Base-by-base conservation (phyloP, 2,329 filamentous ascomycete genomes). In the Elsinoe arachidis region DNA sequence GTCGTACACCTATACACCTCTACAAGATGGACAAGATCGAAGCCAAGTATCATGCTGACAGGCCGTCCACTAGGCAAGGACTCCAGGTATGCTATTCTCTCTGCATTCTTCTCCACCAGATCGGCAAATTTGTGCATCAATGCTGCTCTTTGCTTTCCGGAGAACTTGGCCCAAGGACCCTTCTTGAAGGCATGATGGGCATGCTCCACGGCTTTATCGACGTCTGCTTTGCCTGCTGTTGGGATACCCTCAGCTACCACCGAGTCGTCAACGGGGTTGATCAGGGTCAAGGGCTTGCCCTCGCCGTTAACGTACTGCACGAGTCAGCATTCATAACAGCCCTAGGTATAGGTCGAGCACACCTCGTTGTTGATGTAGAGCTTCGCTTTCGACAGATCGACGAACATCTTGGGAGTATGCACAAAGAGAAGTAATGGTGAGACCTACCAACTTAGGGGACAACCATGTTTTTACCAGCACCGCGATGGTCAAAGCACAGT, bases 151-250 rank as follows among this genome's bases (percentile, higher is more conserved):
- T 47, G 23, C 3, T 35, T 9, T 1, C 35, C 21, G 15, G 44
- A 33, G 46, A 57, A 17, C 1, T 49, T 56, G 11, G 33, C n/a
- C 58, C 58, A 59, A 3, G 54, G 49, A 5, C 49, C 33, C 11
- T 81, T 73, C 58, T 81, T 81, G 67, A 90, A 83, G 2, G 87
- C 87, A 62, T 78, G 78, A 54, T 84, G 80, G 37, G 87, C 87
- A 2, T 87, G 84, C 30, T 78, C 74, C 15, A 90, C 87, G 12
- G 87, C 87, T 9, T 71, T 73, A 68, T 90, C 83, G 56, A 90
- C 80, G 70, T 90, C 87, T 17, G 82, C 77, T 0, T 76, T 71
- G 14, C 55, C 35, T n/a, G 61, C 61, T 21, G 64, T 60, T 35
- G 65, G 63, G 15, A 81, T 73, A 43, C 79, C 73, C 58, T 78